Base-by-base conservation (phyloP, 1,284 basidiomycete genomes). In the Takashimella tepidaria region DNA sequence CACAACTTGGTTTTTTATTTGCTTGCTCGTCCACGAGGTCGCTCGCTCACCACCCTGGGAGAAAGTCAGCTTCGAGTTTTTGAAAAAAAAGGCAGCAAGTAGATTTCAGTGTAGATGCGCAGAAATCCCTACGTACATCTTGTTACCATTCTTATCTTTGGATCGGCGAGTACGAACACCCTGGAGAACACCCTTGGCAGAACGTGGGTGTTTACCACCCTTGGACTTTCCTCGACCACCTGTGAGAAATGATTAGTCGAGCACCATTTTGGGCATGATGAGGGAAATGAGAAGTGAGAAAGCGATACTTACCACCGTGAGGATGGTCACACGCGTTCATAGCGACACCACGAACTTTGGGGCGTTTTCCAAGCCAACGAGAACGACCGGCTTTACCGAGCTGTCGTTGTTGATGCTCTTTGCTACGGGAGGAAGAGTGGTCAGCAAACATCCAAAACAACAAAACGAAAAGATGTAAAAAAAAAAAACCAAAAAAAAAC, bases 301-400 rank as follows among this genome's bases (percentile, higher is more conserved):
- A 10, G 21, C 24, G 50, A 46, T 57, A 80, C n/a, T n/a, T n/a
- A n/a, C 95, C 95, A 78, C 95, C 95, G 75, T 81, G 92, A 59
- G 95, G 93, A 77, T 98, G 95, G 76, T 98, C 95, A 57, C 82
- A 92, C 82, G 91, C 87, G 77, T 98, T 98, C 95, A 97, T 98
- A 23, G 95, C 95, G 59, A 97, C 86, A 86, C 95, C 95, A 73
- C 95, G 85, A 27, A 97, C 92, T 59, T 84, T 84, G 2, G 95
- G 95, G 65, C 88, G 78, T 63, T 84, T 78, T 40, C 95, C 95
- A 24, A 98, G 77, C 91, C 92, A 96, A 47, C 96, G 81, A 48
- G 80, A 81, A 59, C 95, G 78, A 43, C 95, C 95, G 16, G 96
- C 95, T 77, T 98, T 98, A 42, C 92, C 95, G 44, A 98, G 77